Base-by-base conservation (phyloP, 2,329 filamentous ascomycete genomes). In the Epichloe elymi region DNA sequence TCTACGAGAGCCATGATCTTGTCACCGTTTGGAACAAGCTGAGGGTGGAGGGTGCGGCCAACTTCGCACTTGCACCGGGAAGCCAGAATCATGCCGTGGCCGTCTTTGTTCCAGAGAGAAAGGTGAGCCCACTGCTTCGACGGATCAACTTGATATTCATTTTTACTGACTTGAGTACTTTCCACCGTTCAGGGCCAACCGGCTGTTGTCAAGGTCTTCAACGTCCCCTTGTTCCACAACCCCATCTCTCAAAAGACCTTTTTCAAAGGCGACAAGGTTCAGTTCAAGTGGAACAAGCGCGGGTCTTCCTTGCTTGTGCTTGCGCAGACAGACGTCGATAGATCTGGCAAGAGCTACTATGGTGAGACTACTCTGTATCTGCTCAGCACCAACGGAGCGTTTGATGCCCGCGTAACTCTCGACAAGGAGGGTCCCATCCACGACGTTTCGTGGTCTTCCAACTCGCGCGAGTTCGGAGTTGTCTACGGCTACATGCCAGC, bases 401-500 rank as follows among this genome's bases (percentile, higher is more conserved):
- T 97, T 62, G 93, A 98, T 68, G 93, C 91, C 53, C 83, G 93
- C 60, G 84, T 98, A 59, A 80, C 86, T 56, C 76, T 96, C 48
- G 93, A 98, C 70, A 97, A 97, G 73, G 91, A 97, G 66, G 93
- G 93, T 0, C 93, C 93, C 5, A 96, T 97, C 61, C 91, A 97
- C 68, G 93, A 98, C 65, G 91, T 98, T 42, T 82, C 86, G n/a
- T 98, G 93, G 93, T 96, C 89, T 44, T 90, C 93, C 46, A 97
- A 93, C 70, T 94, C 89, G 60, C 94, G 89, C 72, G 91, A 97
- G 69, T 98, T 98, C 63, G 91, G 89, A 64, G 93, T 98, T 35
- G 84, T 96, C 15, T 98, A 98, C 65, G 93, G 93, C 55, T 97
- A 88, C 69, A 97, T 96, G 89, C 93, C 93, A n/a, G 88, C 93